Base-by-base conservation (phyloP, 305 asterid species). In the Rubia tinctorum region DNA sequence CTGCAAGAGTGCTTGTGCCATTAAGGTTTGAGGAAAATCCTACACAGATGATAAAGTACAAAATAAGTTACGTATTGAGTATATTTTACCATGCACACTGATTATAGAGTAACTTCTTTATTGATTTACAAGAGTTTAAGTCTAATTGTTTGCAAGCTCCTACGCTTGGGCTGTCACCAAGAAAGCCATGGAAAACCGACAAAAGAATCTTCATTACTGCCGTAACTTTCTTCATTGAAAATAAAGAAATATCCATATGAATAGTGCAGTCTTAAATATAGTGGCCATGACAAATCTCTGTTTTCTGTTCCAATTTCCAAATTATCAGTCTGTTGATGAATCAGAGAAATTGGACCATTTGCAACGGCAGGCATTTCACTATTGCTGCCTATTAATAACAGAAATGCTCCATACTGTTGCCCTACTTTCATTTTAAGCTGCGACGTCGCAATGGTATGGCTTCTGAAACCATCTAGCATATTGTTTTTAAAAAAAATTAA, bases 351-450 rank as follows among this genome's bases (percentile, higher is more conserved):
- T 87, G 89, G 97, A 85, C 96, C 82, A 71, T 82, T 80, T 66
- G 82, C 74, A 85, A 82, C 75, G 80, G 80, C 85, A 84, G 45
- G 47, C 20, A 20, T 79, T 58, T 78, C 76, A 83, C 47, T 37
- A 37, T 30, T 65, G 8, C 83, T 76, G 88, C 86, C 85, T 80
- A 85, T 74, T 78, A 77, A 84, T 83, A 95, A 91, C 93, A 88
- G 87, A 89, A 82, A 73, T 79, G 87, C 86, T 83, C 98, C 98
- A 93, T 91, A 87, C 96, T 89, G 65, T 82, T 77, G 77, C 77
- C 81, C 77, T 80, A 77, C 81, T 76, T 82, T 81, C 81, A 80
- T 79, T 77, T 84, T 82, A 72, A 85, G 84, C 86, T 66, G 83
- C 80, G 82, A 79, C 78, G 67, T 84, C 79, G 72, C 77, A 71